A percentile compares a stretch with the other conserved stretches of the same genome.
Conservation (phyloP, 345 rosid species). For the Pseudoturritis turrita region DNA sequence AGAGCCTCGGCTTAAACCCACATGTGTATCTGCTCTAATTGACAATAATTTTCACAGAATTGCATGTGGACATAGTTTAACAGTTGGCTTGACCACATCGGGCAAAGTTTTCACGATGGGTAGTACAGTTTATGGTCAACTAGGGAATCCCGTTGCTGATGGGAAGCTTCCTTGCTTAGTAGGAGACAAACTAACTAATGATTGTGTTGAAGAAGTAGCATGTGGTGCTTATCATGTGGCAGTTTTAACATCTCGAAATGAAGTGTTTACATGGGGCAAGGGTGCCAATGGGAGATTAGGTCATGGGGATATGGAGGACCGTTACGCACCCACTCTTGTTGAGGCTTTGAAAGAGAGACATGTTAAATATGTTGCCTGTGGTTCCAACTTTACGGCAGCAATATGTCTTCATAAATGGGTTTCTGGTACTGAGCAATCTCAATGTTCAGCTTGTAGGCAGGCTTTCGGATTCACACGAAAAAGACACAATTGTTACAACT, state of each 20-base stretch:
- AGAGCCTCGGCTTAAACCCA: constrained; percentile 83
- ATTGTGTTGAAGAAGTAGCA: constrained; percentile 78
- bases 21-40: constrained; percentile 83
- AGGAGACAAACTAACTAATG: constrained; percentile 61
- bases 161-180: constrained; percentile 77
- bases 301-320: constrained; percentile 88
- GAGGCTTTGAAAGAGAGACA: constrained; percentile 87
- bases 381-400: constrained; percentile 80
- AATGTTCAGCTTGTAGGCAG: constrained; percentile 88
- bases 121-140: constrained; percentile 92
- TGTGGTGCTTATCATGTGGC: constrained; percentile 90
- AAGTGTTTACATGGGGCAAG: constrained; percentile 93
- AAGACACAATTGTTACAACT: constrained; percentile 91
- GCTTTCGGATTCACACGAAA: constrained; percentile 92
- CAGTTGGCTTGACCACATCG: constrained; percentile 79
- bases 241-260: constrained; percentile 73
- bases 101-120: constrained; percentile 89
- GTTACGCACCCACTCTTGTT: constrained; percentile 68
- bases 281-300: constrained; percentile 98
- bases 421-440: constrained; percentile 86
- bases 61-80: constrained; percentile 92
- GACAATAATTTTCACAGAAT: constrained; percentile 74
- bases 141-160: constrained; percentile 76
- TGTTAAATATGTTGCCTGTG: constrained; percentile 79
- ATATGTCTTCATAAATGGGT: constrained; percentile 96